A percentile compares a stretch with the other conserved stretches of the same genome.
phyloP scores from a whole-genome alignment of 148 eudicot species.

The Vaccinium myrtillus region DNA sequence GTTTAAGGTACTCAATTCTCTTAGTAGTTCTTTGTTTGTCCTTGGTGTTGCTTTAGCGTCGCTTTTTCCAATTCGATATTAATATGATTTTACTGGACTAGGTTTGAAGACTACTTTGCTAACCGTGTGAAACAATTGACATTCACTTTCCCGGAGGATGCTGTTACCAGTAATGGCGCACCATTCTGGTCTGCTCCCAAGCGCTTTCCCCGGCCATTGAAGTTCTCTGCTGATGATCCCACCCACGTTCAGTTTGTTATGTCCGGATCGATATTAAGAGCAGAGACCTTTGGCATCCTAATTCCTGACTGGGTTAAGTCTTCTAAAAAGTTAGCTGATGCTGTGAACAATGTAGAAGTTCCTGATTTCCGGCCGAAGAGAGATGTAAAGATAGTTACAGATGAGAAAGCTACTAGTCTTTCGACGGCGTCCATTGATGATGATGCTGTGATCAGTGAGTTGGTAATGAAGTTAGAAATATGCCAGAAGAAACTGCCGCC shows the following conservation, averaged over 20 bases:
- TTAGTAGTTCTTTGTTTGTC: neutral
- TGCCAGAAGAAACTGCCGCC: conserved; percentile 42
- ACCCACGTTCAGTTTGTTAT: conserved; percentile 66
- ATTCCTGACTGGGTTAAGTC: conserved; percentile 77
- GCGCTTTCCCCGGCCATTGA: conserved; percentile 75
- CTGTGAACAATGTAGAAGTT: conserved; percentile 59
- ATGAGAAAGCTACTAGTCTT: conserved; percentile 72
- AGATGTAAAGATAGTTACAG: conserved; percentile 75
- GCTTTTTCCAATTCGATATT: neutral
- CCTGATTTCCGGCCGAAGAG: conserved; percentile 73
- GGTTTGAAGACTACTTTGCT: conserved; percentile 89
- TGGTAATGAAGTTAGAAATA: conserved; percentile 55
- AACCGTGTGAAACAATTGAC: conserved; percentile 83
- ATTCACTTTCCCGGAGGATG: conserved; percentile 89
- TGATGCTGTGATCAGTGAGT: conserved; percentile 60
- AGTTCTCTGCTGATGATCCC: conserved; percentile 57
- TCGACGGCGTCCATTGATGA: conserved; percentile 77
- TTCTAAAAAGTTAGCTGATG: conserved; percentile 66
- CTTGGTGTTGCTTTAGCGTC: neutral
- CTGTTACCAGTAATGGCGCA: conserved; percentile 76
- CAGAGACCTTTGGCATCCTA: conserved; percentile 85
- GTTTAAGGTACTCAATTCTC: conserved; percentile 50
- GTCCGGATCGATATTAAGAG: conserved; percentile 74
- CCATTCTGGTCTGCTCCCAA: conserved; percentile 98
- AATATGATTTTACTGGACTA: conserved; percentile 14